Conservation (phyloP, 2,329 filamentous ascomycete species). For the Hypoxylon sp. region DNA sequence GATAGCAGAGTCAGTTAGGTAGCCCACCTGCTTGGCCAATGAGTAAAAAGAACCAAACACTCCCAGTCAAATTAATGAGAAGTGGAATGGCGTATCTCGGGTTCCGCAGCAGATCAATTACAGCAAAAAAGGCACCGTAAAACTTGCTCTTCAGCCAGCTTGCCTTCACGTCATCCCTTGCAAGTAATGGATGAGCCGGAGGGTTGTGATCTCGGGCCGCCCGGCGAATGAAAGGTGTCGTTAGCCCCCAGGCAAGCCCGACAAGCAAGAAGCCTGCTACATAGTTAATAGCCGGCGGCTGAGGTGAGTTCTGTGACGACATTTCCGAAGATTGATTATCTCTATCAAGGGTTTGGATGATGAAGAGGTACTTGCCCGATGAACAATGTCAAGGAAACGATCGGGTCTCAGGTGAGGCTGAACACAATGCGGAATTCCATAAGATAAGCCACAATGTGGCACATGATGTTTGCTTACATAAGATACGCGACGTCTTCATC, state of each 20-base stretch:
- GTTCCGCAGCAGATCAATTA: conserved; percentile 82
- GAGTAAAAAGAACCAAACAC: conserved; percentile 95
- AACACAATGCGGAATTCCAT: neutral
- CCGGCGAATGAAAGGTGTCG: conserved; percentile 90
- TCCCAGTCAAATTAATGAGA: conserved; percentile 90
- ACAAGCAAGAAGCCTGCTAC: conserved; percentile 91
- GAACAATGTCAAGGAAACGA: neutral
- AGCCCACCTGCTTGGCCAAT: conserved; percentile 90
- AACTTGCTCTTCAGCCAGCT: conserved; percentile 75
- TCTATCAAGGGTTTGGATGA: neutral
- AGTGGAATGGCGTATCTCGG: conserved; percentile 89
- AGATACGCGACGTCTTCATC: conserved; percentile 1
- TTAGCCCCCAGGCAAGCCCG: conserved; percentile 92
- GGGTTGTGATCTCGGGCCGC: conserved; percentile 84
- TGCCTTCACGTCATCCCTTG: conserved; percentile 64
- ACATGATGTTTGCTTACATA: conserved; percentile 1
- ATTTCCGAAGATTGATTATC: conserved; percentile 32
- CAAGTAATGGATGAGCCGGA: conserved; percentile 69
- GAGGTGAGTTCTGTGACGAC: conserved; percentile 48
- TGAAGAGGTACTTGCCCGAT: neutral
- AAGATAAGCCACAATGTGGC: conserved; percentile 22
- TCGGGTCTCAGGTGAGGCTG: neutral
- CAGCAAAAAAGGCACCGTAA: conserved; percentile 78
- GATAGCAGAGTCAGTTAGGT: conserved; percentile 2
- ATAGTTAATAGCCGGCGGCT: conserved; percentile 80